Evolutionary conservation across 1,139 yeast genomes (phyloP).

Genomic region (Blastobotrys capitulatus): DNA sequence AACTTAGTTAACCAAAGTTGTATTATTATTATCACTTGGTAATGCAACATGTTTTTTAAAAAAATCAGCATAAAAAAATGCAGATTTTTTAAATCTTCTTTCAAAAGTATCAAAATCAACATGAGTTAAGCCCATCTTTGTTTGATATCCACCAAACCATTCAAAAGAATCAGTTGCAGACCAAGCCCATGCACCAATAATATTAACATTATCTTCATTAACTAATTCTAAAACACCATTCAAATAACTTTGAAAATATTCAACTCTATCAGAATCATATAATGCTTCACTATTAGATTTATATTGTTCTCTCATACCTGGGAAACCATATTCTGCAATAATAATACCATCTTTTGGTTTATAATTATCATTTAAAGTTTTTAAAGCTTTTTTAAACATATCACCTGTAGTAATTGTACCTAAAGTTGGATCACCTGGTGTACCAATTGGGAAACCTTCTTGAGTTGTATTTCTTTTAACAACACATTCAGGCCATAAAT

Average conservation of each 20-base stretch:
- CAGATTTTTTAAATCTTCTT: constrained; percentile 34
- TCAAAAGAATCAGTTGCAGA: constrained; percentile 36
- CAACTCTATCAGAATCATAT: constrained; percentile 31
- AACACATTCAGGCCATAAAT: constrained; percentile 18
- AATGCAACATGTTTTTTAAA: constrained; percentile 14
- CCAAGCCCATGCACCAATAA: constrained; percentile 36
- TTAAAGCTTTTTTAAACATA: constrained; percentile 15
- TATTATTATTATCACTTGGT: no score
- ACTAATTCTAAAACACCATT: constrained; percentile 28
- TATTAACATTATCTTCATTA: constrained; percentile 27
- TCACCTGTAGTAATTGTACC: constrained; percentile 16
- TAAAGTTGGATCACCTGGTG: constrained; percentile 24
- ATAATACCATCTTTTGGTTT: constrained; percentile 15
- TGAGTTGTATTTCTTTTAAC: constrained; percentile 12
- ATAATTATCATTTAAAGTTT: constrained; percentile 13
- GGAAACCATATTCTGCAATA: constrained; percentile 34
- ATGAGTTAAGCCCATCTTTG: constrained; percentile 34
- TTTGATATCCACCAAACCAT: constrained; percentile 30
- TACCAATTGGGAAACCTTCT: constrained; percentile 32
- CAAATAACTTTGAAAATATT: constrained; percentile 31
- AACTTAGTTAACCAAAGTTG: no score
- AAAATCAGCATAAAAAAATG: constrained; percentile 23
- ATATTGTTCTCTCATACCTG: constrained; percentile 31
- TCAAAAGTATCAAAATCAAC: constrained; percentile 34
- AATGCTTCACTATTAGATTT: constrained; percentile 26